Evolutionary conservation across 352 stramenopile species (phyloP).

Genomic region (Aphanomyces invadans): DNA sequence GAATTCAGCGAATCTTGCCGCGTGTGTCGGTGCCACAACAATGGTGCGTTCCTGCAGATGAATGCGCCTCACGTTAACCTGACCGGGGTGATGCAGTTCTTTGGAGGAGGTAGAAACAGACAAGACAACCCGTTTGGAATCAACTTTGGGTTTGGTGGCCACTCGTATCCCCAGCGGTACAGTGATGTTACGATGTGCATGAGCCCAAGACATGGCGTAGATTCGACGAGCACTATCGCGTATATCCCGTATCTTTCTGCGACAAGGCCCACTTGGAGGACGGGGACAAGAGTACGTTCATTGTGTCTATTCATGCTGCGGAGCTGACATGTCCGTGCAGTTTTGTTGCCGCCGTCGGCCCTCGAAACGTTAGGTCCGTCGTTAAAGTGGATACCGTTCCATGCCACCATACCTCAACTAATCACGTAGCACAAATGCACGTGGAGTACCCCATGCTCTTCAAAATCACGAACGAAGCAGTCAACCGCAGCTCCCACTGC

Average conservation of each 20-base stretch:
- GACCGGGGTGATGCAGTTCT: too few relatives aligned
- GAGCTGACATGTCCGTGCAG: slow-evolving; percentile 29
- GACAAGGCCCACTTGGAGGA: slow-evolving; percentile 84
- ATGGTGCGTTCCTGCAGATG: too few relatives aligned
- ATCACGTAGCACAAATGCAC: slow-evolving; percentile 83
- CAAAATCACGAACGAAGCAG: slow-evolving; percentile 85
- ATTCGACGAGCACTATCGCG: slow-evolving; percentile 82
- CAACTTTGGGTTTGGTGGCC: slow-evolving; percentile 62
- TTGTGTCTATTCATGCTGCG: background rate
- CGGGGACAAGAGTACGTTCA: slow-evolving; percentile 77
- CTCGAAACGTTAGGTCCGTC: slow-evolving; percentile 92
- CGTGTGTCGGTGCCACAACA: too few relatives aligned
- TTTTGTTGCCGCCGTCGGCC: slow-evolving; percentile 95
- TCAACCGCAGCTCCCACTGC: slow-evolving; percentile 91
- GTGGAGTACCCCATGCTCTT: slow-evolving; percentile 99
- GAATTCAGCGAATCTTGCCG: too few relatives aligned
- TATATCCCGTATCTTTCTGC: slow-evolving; percentile 82
- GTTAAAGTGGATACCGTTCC: too few relatives aligned
- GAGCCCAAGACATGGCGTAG: slow-evolving; percentile 35
- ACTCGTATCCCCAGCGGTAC: slow-evolving; percentile 67
- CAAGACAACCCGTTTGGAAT: slow-evolving; percentile 70
- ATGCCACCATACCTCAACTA: too few relatives aligned
- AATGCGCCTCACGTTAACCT: too few relatives aligned
- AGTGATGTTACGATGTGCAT: background rate
- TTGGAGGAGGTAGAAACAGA: slow-evolving; percentile 51